Base-by-base conservation (phyloP, 192 early-diverging fungal genomes). In the Coemansia nantahalensis region DNA sequence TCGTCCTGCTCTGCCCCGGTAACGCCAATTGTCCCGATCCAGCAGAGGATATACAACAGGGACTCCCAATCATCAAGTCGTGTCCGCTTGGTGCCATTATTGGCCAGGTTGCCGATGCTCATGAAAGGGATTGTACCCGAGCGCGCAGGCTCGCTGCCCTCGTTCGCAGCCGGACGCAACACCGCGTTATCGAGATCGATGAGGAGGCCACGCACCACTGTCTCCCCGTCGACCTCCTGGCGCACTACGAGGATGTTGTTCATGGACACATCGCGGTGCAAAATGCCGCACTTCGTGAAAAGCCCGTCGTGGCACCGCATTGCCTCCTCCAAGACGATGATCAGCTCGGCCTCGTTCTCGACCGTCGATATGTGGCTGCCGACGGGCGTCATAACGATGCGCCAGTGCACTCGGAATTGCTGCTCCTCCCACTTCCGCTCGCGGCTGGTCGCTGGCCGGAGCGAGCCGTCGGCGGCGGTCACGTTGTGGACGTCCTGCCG, bases 161-260 rank as follows among this genome's bases (percentile, higher is more conserved):
- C 19, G 1, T 45, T 14, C 0, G n/a, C 5, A 0, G 21, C 14
- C 4, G 43, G 32, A 3, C 21, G 21, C 8, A 47, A 28, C 1
- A 60, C 33, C 1, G 48, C 62, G 31, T 45, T 39, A 15, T 61
- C 69, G 18, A 65, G 60, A n/a, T 72, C 62, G 8, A 72, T 61
- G 1, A 62, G 39, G 7, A 65, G 18, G 0, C 69, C 69, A 16
- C 22, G 43, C 26, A 28, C 26, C 4, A 7, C 4, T 0, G 33
- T 2, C 3, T 14, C 5, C 5, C 12, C 30, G 10, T 31, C 18
- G 24, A 17, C 51, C 13, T 28, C 17, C 2, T 19, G 37, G 4
- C 48, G 31, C 33, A 51, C 21, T 17, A 61, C 54, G 10, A 65
- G 31, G 1, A 65, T 51, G 23, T 65, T 72, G 13, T 51, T 65